Conservation (phyloP, 148 eudicot genomes). For the Salicornia ramosissima region DNA sequence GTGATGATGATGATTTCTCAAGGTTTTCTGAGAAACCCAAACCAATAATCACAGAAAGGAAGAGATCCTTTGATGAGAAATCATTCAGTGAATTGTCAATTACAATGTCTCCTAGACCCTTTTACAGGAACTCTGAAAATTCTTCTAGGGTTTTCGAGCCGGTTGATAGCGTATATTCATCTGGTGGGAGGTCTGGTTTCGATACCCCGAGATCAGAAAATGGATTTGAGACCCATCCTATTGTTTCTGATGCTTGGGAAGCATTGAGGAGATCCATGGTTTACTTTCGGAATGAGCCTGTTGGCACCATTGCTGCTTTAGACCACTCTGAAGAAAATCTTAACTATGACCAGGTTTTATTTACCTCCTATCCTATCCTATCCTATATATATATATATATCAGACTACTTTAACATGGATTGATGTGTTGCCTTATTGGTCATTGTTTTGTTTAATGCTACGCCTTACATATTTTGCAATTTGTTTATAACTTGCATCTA, state of each 20-base stretch:
- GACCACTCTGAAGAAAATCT: constrained; percentile 65
- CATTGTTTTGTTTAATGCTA: too few species aligned
- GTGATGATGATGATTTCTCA: constrained; percentile 53
- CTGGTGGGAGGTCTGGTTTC: constrained; percentile 55
- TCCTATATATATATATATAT: too few species aligned
- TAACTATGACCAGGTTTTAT: constrained; percentile 75
- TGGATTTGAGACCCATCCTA: constrained; percentile 66
- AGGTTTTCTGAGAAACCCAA: constrained; percentile 50
- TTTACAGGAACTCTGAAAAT: constrained; percentile 48
- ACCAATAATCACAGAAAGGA: constrained; percentile 60
- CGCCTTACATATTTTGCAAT: too few species aligned
- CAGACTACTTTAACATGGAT: neutral
- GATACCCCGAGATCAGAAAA: constrained; percentile 51
- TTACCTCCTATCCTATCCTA: neutral
- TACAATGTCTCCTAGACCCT: constrained; percentile 51
- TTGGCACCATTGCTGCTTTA: constrained; percentile 80
- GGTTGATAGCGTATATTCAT: constrained; percentile 50
- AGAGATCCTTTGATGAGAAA: constrained; percentile 67
- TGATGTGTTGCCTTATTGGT: too few species aligned
- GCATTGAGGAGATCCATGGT: constrained; percentile 70
- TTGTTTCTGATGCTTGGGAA: constrained; percentile 72
- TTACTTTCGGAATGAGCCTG: constrained; percentile 58
- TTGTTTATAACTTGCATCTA: neutral
- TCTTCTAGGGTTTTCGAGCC: constrained; percentile 52
- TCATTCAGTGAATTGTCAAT: constrained; percentile 71